Conservation (phyloP, 2,329 filamentous ascomycete genomes). For the Aspergillus latus region DNA sequence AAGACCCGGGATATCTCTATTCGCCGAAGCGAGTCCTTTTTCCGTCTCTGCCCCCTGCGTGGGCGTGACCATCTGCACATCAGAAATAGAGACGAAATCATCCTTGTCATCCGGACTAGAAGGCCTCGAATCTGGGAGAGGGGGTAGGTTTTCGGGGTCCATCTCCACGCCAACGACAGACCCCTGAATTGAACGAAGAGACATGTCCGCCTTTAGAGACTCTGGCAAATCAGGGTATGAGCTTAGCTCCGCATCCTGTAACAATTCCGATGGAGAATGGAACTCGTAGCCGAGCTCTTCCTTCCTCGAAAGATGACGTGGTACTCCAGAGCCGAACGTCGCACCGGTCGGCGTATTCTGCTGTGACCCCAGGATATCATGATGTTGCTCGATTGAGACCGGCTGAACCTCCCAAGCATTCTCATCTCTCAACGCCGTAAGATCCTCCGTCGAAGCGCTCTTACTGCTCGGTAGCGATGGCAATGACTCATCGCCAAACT, state of each 20-base stretch:
- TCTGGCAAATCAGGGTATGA: slow-evolving; percentile 26
- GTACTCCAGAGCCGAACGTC: slow-evolving; percentile 37
- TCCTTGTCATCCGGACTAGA: slow-evolving; percentile 21
- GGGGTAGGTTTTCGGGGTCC: slow-evolving; percentile 20
- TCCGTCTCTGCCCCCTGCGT: slow-evolving; percentile 6
- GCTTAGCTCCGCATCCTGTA: slow-evolving; percentile 37
- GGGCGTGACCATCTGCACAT: slow-evolving; percentile 14
- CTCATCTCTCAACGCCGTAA: slow-evolving; percentile 30
- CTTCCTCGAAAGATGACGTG: slow-evolving; percentile 27
- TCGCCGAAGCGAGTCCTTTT: neutral
- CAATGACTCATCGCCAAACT: slow-evolving; percentile 38
- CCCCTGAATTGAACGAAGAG: slow-evolving; percentile 33
- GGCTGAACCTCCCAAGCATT: slow-evolving; percentile 32
- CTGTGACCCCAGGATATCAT: slow-evolving; percentile 59
- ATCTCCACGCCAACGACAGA: slow-evolving; percentile 28
- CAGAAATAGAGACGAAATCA: slow-evolving; percentile 12
- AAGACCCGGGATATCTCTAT: neutral
- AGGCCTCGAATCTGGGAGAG: slow-evolving; percentile 19
- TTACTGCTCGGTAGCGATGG: slow-evolving; percentile 55
- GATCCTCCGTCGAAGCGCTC: slow-evolving; percentile 48
- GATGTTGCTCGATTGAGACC: slow-evolving; percentile 24
- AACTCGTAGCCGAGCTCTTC: slow-evolving; percentile 48
- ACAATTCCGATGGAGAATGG: slow-evolving; percentile 48
- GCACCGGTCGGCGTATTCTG: slow-evolving; percentile 69
- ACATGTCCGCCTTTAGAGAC: slow-evolving; percentile 22